Evolutionary conservation across 306 rosid species (phyloP).

Genomic region (Hippophae gyantsensis): DNA sequence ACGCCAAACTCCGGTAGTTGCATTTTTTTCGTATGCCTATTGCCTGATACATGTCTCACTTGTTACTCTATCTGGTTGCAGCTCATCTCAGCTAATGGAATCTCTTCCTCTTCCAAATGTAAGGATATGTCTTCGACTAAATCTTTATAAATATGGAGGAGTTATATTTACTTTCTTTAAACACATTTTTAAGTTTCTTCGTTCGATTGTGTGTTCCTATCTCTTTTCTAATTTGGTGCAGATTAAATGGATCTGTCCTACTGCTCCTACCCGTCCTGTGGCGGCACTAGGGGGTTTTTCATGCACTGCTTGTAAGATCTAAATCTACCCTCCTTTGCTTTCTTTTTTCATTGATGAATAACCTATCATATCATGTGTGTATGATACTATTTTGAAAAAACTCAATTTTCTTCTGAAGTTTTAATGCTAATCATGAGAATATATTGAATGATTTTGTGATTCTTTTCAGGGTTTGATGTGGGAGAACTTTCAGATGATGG

Average conservation of each 20-base stretch:
- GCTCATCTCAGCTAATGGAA: constrained; percentile 90
- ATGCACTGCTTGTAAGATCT: constrained; percentile 82
- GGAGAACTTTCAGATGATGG: constrained; percentile 93
- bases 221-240: constrained; percentile 21
- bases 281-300: constrained; percentile 86
- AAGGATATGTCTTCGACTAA: constrained; percentile 23
- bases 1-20: too few relatives aligned
- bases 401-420: not conserved
- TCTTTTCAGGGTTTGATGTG: constrained; percentile 69
- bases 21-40: too few relatives aligned
- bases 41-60: constrained; percentile 19
- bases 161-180: constrained; percentile 2
- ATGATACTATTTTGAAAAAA: too few relatives aligned
- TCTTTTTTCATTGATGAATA: too few relatives aligned
- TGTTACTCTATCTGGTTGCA: constrained; percentile 38
- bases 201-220: not conserved
- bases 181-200: constrained; percentile 6
- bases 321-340: not conserved
- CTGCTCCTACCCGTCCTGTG: constrained; percentile 98
- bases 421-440: too few relatives aligned
- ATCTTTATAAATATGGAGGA: constrained; percentile 11
- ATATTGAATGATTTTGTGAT: too few relatives aligned
- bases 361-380: too few relatives aligned
- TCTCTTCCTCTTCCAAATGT: constrained; percentile 87
- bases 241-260: constrained; percentile 99